Evolutionary conservation across 2,329 filamentous ascomycete genomes (phyloP).

Genomic region (Myriosclerotinia curreyana): DNA sequence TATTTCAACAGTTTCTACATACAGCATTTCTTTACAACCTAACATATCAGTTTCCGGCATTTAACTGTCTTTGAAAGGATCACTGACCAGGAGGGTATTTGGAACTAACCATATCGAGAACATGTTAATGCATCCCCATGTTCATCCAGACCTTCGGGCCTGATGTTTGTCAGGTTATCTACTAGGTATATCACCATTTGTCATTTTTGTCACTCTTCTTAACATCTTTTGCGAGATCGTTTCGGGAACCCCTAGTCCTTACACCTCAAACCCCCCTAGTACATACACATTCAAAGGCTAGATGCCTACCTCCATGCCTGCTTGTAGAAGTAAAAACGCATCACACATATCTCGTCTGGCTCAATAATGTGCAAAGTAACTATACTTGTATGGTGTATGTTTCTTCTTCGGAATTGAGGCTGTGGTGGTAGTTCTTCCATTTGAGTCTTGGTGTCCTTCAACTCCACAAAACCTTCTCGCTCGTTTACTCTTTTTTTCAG

Average conservation of each 20-base stretch:
- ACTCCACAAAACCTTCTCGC: slow-evolving; percentile 2
- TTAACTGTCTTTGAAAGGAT: not conserved
- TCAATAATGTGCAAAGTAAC: not conserved
- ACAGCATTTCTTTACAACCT: not conserved
- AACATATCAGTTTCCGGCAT: not conserved
- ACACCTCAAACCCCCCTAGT: slow-evolving; percentile 2
- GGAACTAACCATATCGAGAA: not conserved
- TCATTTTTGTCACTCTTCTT: slow-evolving; percentile 1
- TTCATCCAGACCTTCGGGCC: slow-evolving; percentile 20
- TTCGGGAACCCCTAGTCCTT: not conserved
- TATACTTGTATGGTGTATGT: not conserved
- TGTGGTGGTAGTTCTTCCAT: not conserved
- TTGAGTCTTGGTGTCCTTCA: not conserved
- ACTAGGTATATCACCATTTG: not conserved
- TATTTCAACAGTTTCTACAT: not conserved
- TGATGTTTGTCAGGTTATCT: not conserved
- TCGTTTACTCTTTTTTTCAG: slow-evolving; percentile 22
- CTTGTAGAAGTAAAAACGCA: slow-evolving; percentile 3
- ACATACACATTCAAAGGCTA: slow-evolving; percentile 11
- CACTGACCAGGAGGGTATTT: not conserved
- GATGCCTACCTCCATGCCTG: slow-evolving; percentile 7
- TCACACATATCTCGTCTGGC: slow-evolving; percentile 4
- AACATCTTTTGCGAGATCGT: not conserved
- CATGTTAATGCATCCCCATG: slow-evolving; percentile 13
- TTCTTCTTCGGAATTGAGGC: not conserved